Conservation (phyloP, 1,139 yeast species). For the Hyphopichia khmerensis region DNA sequence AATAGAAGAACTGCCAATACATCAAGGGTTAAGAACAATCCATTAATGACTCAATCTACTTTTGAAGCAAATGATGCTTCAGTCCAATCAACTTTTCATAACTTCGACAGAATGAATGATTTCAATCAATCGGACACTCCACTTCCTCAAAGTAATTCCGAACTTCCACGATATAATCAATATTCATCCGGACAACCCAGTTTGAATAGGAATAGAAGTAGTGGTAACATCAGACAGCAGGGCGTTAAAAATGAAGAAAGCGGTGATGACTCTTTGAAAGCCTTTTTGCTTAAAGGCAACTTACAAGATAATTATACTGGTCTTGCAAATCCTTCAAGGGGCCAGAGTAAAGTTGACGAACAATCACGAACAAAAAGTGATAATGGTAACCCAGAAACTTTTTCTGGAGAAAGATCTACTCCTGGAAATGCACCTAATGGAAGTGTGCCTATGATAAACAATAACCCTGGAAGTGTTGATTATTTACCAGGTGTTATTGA, state of each 20-base stretch:
- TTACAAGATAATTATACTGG: slow-evolving; percentile 2
- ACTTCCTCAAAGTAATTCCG: neutral
- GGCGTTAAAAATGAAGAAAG: neutral
- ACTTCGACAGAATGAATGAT: slow-evolving; percentile 36
- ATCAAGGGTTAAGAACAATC: slow-evolving; percentile 19
- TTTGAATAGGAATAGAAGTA: neutral
- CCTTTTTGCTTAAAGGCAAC: neutral
- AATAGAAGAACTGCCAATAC: slow-evolving; percentile 61
- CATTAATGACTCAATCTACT: slow-evolving; percentile 6
- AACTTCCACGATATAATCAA: neutral
- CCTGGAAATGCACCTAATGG: neutral
- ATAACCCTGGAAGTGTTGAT: slow-evolving; percentile 1
- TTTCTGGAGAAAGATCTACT: neutral
- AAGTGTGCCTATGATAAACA: neutral
- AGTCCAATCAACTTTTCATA: slow-evolving; percentile 29
- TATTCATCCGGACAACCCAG: neutral
- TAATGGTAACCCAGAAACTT: neutral
- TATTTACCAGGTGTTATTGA: slow-evolving; percentile 84
- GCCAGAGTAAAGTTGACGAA: neutral
- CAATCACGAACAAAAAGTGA: neutral
- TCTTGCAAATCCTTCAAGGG: neutral
- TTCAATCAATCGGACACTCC: slow-evolving; percentile 10
- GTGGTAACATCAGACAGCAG: neutral
- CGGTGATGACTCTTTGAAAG: slow-evolving; percentile 4
- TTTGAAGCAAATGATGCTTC: slow-evolving; percentile 13